These are phyloP conservation scores for Ophiostoma australiae DNA, from an alignment of 2,329 filamentous ascomycete species.

Conservation along the genomic window DNA sequence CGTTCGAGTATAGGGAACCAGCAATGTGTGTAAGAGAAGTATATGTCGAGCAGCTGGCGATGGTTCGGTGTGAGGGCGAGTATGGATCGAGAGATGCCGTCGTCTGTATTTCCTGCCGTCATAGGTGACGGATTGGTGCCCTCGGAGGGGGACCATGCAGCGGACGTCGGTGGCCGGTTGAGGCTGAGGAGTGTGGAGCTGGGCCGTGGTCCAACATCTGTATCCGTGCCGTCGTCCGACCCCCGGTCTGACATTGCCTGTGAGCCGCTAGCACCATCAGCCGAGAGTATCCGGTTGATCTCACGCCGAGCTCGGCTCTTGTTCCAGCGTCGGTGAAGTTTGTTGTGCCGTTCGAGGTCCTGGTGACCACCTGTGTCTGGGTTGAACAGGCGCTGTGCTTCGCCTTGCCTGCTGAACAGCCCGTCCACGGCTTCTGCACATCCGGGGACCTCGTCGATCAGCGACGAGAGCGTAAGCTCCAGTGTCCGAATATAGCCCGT, in stretches of 20 bases:
- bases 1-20: constrained; percentile 73
- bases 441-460: constrained; percentile 58
- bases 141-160: constrained; percentile 35
- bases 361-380: constrained; percentile 8
- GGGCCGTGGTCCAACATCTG: neutral
- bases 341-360: constrained; percentile 46
- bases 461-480: constrained; percentile 62
- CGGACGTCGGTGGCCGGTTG: constrained; percentile 27
- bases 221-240: constrained; percentile 4
- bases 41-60: constrained; percentile 62
- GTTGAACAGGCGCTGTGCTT: constrained; percentile 27
- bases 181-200: too few species aligned
- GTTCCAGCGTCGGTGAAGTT: constrained; percentile 58
- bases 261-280: constrained; percentile 31
- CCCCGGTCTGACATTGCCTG: neutral
- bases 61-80: constrained; percentile 46
- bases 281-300: constrained; percentile 58
- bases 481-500: constrained; percentile 75
- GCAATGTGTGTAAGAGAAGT: constrained; percentile 69
- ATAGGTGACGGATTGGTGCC: constrained; percentile 29
- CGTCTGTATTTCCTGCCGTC: constrained; percentile 1
- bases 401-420: constrained; percentile 46
- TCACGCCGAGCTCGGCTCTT: constrained; percentile 58
- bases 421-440: constrained; percentile 54
- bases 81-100: neutral